Percentiles rank a stretch among this genome's conserved stretches.
Evolutionary conservation across 164 flowering plant species (phyloP).

Genomic region (Tetrastigma voinierianum): DNA sequence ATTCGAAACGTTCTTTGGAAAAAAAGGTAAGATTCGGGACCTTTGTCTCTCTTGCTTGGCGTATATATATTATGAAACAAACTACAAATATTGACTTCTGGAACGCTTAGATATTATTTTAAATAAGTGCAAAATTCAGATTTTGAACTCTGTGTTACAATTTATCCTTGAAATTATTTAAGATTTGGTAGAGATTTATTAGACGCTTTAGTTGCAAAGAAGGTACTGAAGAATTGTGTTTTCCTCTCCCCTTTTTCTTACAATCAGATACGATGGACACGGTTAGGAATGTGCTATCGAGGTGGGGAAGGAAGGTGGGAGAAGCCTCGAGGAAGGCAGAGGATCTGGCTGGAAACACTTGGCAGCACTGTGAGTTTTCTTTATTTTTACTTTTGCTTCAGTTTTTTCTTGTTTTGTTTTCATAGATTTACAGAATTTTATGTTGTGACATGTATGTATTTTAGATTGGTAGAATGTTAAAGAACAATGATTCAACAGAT

Average conservation of each 20-base stretch:
- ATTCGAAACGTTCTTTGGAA: too few relatives aligned
- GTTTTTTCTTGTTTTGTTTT: not conserved
- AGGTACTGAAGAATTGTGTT: too few relatives aligned
- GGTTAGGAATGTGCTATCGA: slow-evolving; percentile 47
- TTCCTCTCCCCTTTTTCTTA: not conserved
- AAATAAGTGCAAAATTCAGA: not conserved
- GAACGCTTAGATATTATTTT: not conserved
- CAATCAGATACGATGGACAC: slow-evolving; percentile 36
- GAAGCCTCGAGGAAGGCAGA: slow-evolving; percentile 65
- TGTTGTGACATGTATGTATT: not conserved
- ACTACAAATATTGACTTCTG: too few relatives aligned
- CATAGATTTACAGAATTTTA: not conserved
- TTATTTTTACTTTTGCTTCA: not conserved
- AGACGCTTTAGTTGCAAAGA: too few relatives aligned
- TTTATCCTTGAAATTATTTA: not conserved
- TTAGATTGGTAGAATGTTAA: too few relatives aligned
- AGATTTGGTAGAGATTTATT: too few relatives aligned
- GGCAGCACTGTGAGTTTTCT: slow-evolving; percentile 63
- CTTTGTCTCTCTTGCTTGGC: too few relatives aligned
- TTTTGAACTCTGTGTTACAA: not conserved
- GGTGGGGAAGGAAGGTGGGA: slow-evolving; percentile 60
- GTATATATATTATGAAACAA: too few relatives aligned
- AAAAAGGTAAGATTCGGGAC: too few relatives aligned
- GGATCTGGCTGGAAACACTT: slow-evolving; percentile 66
- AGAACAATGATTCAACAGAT: too few relatives aligned